These are phyloP conservation scores for peach (Prunus persica) DNA, from an alignment of 306 rosid genomes.

Conservation along the genomic window DNA sequence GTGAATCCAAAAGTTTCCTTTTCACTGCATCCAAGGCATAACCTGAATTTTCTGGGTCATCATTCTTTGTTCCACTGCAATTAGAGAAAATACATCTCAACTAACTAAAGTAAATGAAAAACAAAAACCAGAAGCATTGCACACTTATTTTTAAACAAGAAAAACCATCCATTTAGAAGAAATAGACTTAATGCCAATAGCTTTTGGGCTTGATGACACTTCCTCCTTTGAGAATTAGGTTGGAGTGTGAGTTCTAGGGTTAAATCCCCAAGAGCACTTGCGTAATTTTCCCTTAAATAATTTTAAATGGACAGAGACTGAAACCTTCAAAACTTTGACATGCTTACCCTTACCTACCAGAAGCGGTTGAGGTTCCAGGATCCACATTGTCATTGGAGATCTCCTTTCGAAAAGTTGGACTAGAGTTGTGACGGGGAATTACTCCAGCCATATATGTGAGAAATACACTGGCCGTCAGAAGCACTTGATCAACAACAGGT, in stretches of 20 bases:
- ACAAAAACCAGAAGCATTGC: constrained; percentile 14
- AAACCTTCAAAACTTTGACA: constrained; percentile 36
- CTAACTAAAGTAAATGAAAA: constrained; percentile 26
- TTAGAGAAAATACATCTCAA: constrained; percentile 16
- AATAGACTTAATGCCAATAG: neutral
- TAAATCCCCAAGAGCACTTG: neutral
- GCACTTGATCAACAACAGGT: constrained; percentile 72
- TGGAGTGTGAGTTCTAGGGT: neutral
- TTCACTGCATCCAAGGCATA: constrained; percentile 59
- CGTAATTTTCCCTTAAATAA: neutral
- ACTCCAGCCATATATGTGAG: constrained; percentile 89
- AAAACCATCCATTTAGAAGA: constrained; percentile 14
- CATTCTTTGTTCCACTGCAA: constrained; percentile 53
- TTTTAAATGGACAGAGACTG: constrained; percentile 15
- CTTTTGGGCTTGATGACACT: neutral
- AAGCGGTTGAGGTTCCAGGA: constrained; percentile 45
- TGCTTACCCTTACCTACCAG: constrained; percentile 99
- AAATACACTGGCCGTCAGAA: constrained; percentile 78
- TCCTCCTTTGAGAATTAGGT: neutral
- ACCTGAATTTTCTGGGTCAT: constrained; percentile 45
- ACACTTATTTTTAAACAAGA: constrained; percentile 6
- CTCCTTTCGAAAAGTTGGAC: constrained; percentile 32
- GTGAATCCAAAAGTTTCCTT: constrained; percentile 64
- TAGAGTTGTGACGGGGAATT: constrained; percentile 52
- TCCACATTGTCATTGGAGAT: constrained; percentile 35